A percentile compares a stretch with the other conserved stretches of the same genome.
These are phyloP conservation scores for Candida freyschussii DNA, from an alignment of 1,139 yeast genomes.

Conservation along the genomic window DNA sequence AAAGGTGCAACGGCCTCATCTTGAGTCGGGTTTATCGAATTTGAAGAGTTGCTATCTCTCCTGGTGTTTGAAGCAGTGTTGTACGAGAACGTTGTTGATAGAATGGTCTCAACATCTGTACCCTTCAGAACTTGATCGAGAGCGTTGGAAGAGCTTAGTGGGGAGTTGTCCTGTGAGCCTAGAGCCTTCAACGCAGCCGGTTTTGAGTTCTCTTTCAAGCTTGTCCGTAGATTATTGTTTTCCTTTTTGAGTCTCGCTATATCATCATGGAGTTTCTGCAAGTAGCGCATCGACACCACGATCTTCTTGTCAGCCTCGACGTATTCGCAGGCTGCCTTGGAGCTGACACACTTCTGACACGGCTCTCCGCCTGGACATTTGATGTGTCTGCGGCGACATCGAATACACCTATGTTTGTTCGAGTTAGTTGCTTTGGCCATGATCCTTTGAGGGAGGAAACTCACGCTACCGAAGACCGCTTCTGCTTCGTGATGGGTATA, in stretches of 20 bases:
- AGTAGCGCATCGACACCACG: conserved; percentile 70
- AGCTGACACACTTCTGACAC: conserved; percentile 58
- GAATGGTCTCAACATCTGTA: conserved; percentile 20
- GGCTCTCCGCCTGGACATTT: conserved; percentile 82
- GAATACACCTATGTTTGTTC: conserved; percentile 47
- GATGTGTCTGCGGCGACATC: conserved; percentile 72
- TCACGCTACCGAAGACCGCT: conserved; percentile 16
- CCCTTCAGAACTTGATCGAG: conserved; percentile 19
- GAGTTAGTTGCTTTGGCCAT: conserved; percentile 2
- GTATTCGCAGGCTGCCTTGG: conserved; percentile 65
- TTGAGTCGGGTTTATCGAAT: conserved; percentile 5
- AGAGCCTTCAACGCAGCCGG: conserved; percentile 1
- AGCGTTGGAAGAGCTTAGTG: conserved; percentile 2
- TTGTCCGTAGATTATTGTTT: conserved; percentile 51
- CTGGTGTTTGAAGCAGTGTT: conserved; percentile 22
- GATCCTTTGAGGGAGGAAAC: conserved; percentile 5
- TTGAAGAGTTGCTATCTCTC: conserved; percentile 2
- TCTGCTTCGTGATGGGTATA: conserved; percentile 17
- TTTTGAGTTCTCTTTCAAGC: conserved; percentile 30
- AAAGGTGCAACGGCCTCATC: conserved; percentile 61
- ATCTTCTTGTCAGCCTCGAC: conserved; percentile 74
- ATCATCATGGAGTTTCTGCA: conserved; percentile 65
- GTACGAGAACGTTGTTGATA: conserved; percentile 23
- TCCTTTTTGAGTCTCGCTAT: conserved; percentile 43
- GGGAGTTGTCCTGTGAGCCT: too few species aligned